Evolutionary conservation across 345 rosid species (phyloP).

Genomic region (Capsella bursapastoris): DNA sequence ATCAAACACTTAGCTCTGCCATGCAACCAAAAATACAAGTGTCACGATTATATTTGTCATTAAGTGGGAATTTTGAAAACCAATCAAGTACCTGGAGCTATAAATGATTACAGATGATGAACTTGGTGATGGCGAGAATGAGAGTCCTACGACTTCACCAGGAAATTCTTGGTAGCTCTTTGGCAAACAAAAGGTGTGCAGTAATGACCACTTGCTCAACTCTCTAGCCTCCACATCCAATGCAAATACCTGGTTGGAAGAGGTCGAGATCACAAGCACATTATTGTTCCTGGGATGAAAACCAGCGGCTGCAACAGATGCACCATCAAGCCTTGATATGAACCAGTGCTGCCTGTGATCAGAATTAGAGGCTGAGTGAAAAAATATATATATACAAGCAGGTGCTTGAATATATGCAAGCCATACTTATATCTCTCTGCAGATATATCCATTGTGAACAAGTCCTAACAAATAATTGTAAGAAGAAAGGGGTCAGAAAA

Average conservation of each 20-base stretch:
- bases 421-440: neutral
- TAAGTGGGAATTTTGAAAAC: neutral
- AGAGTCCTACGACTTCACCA: constrained; percentile 90
- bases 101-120: constrained; percentile 72
- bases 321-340: constrained; percentile 86
- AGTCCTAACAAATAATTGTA: neutral
- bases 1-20: constrained; percentile 85
- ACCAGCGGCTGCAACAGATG: constrained; percentile 94
- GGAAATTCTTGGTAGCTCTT: constrained; percentile 85
- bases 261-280: constrained; percentile 74
- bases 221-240: constrained; percentile 89
- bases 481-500: neutral
- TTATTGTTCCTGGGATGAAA: constrained; percentile 74
- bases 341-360: constrained; percentile 94
- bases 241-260: constrained; percentile 80
- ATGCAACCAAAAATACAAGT: constrained; percentile 6
- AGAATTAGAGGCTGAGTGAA: constrained; percentile 8
- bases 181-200: constrained; percentile 61
- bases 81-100: constrained; percentile 73
- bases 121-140: constrained; percentile 70
- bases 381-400: neutral
- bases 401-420: constrained; percentile 13
- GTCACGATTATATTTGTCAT: neutral
- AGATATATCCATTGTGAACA: neutral
- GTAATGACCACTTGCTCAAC: constrained; percentile 79